These are phyloP conservation scores for Colletotrichum destructivum DNA, from an alignment of 2,329 filamentous ascomycete species.

Conservation along the genomic window DNA sequence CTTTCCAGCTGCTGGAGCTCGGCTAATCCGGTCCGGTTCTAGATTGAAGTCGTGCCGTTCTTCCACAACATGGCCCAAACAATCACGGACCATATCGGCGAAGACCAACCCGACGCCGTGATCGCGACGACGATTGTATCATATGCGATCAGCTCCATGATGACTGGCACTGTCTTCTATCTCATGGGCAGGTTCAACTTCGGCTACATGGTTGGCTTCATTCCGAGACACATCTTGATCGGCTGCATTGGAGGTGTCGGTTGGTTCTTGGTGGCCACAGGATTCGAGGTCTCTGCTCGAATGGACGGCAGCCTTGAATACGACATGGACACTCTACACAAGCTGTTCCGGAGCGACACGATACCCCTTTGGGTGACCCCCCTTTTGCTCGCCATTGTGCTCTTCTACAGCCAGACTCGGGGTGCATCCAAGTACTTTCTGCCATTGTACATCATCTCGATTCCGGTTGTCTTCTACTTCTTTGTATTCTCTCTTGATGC, in stretches of 20 bases:
- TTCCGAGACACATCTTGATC: slow-evolving; percentile 94
- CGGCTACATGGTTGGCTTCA: slow-evolving; percentile 95
- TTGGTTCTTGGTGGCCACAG: slow-evolving; percentile 93
- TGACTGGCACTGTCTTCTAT: slow-evolving; percentile 94
- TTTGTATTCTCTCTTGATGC: slow-evolving; percentile 79
- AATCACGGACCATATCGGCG: slow-evolving; percentile 84
- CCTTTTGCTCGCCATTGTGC: slow-evolving; percentile 79
- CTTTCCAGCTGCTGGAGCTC: slow-evolving; percentile 14
- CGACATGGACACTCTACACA: slow-evolving; percentile 80
- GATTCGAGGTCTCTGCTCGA: slow-evolving; percentile 92
- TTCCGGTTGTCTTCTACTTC: slow-evolving; percentile 84
- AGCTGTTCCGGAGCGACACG: slow-evolving; percentile 81
- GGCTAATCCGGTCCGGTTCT: slow-evolving; percentile 16
- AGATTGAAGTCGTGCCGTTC: slow-evolving; percentile 98
- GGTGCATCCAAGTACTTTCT: slow-evolving; percentile 88
- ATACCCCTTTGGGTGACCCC: slow-evolving; percentile 88
- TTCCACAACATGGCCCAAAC: slow-evolving; percentile 98
- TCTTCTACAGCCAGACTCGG: slow-evolving; percentile 83
- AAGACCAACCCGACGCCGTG: slow-evolving; percentile 85
- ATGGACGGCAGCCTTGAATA: slow-evolving; percentile 90
- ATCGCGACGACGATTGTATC: slow-evolving; percentile 95
- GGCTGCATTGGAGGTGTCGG: slow-evolving; percentile 98
- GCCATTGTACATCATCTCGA: slow-evolving; percentile 86
- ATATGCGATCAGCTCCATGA: slow-evolving; percentile 89
- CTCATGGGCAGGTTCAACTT: slow-evolving; percentile 89